Evolutionary conservation across 495 filamentous ascomycete genomes (phyloP).

Genomic region (Xylaria grammica): DNA sequence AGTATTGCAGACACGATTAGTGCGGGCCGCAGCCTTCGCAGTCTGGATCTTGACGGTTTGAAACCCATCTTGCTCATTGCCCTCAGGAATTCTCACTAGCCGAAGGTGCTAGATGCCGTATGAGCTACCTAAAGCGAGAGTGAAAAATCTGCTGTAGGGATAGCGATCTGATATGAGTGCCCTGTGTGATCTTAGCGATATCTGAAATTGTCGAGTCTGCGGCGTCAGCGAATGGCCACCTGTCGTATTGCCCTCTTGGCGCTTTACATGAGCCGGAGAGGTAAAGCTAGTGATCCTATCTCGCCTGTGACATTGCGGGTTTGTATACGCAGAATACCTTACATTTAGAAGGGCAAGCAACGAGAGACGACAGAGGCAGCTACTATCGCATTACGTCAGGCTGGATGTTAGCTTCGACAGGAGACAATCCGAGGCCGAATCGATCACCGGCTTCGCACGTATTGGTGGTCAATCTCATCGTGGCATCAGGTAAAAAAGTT

Average conservation of each 20-base stretch:
- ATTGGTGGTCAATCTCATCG: background rate
- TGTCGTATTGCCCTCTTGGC: background rate
- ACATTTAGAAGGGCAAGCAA: background rate
- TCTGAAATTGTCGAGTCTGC: background rate
- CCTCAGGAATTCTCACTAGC: background rate
- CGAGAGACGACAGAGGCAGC: background rate
- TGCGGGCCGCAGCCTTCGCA: conserved; percentile 14
- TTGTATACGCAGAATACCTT: background rate
- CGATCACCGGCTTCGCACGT: too few relatives aligned
- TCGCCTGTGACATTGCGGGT: conserved; percentile 13
- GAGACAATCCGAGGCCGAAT: background rate
- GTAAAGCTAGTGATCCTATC: conserved; percentile 8
- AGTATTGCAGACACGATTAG: conserved; percentile 2
- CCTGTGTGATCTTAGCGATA: conserved; percentile 1
- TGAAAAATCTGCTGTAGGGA: background rate
- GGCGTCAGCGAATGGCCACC: background rate
- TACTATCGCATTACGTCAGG: background rate
- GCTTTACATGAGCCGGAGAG: conserved; percentile 13
- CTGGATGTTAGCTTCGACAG: background rate
- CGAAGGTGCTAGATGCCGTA: background rate
- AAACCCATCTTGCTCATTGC: conserved; percentile 14
- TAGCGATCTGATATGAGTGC: background rate
- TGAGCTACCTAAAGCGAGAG: conserved; percentile 1
- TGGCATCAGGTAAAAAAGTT: conserved; percentile 3
- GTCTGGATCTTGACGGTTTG: conserved; percentile 15